Evolutionary conservation across 2,329 filamentous ascomycete species (phyloP), one percentile per base, ranked within the genome.

Genomic region (Aspergillus puulaauensis): DNA sequence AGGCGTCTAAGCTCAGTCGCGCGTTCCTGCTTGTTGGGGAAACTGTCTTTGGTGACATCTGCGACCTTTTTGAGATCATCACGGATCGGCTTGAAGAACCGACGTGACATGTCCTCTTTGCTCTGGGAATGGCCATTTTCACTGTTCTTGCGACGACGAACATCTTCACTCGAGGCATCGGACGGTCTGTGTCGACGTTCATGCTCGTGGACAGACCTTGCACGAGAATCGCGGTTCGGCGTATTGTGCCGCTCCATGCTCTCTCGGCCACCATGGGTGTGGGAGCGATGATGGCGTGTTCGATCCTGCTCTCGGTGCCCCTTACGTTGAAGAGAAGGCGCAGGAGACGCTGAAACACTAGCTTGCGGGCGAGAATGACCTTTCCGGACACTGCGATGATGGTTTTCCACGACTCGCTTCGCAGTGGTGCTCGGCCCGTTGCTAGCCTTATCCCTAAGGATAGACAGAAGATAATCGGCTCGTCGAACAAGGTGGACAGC

Each of bases 401-500:
- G 93, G 64, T 96, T 96, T 68, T 96, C 93, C 27, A 96, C 87
- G 1, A 89, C 86, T 68, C 87, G 88, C 72, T 90, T 92, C 3
- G 89, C 90, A 19, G 85, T 85, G 31, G 84, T 82, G 69, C 72
- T 78, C 31, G 72, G 69, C 23, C 79, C 77, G 61, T 96, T 90
- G 60, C 86, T 86, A 2, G 87, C 89, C 74, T 96, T 91, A 69
- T 96, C 91, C 70, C 93, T 91, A 60, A 99, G 80, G 1, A 99
- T 92, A n/a, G 92, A 96, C 41, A 99, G 82, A 14, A 99, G 83
- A 70, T 99, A 99, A 70, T 98, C 95, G 9, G 93, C 90, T 58
- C 95, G 90, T 48, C 95, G 91, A 54, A 98, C 93, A 45, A 99
- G 86, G 72, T 99, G 95, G 27, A 99, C 95, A 21, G 95, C 93